Base-by-base conservation (phyloP, 352 stramenopile genomes). In the Vaucheria bursata region DNA sequence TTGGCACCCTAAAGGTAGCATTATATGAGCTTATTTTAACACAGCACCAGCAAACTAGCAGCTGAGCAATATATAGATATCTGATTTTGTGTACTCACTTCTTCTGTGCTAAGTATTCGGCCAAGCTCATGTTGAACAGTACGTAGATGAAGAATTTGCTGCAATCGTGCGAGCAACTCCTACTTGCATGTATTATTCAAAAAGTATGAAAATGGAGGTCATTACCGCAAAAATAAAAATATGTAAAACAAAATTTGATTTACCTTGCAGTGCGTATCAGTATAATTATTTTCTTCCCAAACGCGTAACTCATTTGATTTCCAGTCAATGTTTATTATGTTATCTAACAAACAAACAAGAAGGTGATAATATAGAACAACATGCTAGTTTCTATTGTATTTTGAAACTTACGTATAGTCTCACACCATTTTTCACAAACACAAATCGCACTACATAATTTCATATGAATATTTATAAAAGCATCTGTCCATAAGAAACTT, bases 361-460 rank as follows among this genome's bases (percentile, higher is more conserved):
- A 50, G 5, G 5, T 50, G 39, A 50, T 12, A 50, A 50, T 12
- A n/a, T n/a, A n/a, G n/a, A n/a, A n/a, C n/a, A n/a, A n/a, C n/a
- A n/a, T n/a, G n/a, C n/a, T n/a, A n/a, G n/a, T n/a, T n/a, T n/a
- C n/a, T n/a, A n/a, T n/a, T n/a, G 39, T 12, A 12, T 50, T 18
- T 69, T 18, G 5, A 69, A 34, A 18, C 59, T 69, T 38, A 69
- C 59, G 4, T 36, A 72, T 38, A 40, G 32, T 45, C 25, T 81
- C 69, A 70, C 83, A 87, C 91, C 91, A 96, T 69, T 91, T 90
- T 59, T 96, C 90, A 66, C 90, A 94, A 7, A 96, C 81, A 59
- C 84, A 78, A 8, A 89, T 85, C 1, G 87, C 77, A 25, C 92
- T 79, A 45, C 89, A 82, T 36, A 95, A 71, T 37, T 90, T 66